phyloP scores from a whole-genome alignment of 139 green algal genomes.

The Chlorella sp. region DNA sequence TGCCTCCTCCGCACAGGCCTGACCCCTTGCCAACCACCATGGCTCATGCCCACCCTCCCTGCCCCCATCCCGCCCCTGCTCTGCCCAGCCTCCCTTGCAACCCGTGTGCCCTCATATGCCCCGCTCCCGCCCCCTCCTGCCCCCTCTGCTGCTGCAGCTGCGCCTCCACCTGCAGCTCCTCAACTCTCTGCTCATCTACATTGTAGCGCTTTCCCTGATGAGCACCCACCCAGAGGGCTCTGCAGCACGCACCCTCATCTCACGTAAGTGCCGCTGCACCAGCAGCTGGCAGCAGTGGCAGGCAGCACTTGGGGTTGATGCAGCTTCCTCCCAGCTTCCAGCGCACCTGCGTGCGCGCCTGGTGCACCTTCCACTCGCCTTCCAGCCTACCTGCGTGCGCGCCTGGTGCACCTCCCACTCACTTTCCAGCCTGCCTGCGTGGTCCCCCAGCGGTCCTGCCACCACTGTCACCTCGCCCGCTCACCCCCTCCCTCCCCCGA shows the following conservation, averaged over 20 bases:
- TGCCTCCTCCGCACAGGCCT: too few species aligned
- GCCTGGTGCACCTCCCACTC: too few species aligned
- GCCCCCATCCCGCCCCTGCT: too few species aligned
- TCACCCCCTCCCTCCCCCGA: neutral
- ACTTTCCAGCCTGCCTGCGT: neutral
- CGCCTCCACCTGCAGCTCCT: constrained; percentile 30
- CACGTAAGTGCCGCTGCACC: neutral
- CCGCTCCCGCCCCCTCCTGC: neutral
- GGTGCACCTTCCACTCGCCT: neutral
- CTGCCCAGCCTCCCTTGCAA: too few species aligned
- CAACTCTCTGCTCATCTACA: neutral
- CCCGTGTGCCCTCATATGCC: too few species aligned
- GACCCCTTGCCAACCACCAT: too few species aligned
- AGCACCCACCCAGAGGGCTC: constrained; percentile 1
- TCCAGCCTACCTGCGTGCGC: neutral
- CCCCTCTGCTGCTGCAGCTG: neutral
- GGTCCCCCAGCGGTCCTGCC: neutral
- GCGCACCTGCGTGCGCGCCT: neutral
- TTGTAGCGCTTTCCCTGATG: neutral
- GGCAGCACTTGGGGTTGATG: too few species aligned
- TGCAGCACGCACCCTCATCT: neutral
- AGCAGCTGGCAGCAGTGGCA: neutral
- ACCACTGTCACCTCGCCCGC: neutral
- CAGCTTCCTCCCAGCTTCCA: too few species aligned
- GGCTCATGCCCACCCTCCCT: too few species aligned